Evolutionary conservation across 805 yeast genomes (phyloP), one percentile per base, ranked within the genome.

Genomic region (Myxozyma mucilagina): DNA sequence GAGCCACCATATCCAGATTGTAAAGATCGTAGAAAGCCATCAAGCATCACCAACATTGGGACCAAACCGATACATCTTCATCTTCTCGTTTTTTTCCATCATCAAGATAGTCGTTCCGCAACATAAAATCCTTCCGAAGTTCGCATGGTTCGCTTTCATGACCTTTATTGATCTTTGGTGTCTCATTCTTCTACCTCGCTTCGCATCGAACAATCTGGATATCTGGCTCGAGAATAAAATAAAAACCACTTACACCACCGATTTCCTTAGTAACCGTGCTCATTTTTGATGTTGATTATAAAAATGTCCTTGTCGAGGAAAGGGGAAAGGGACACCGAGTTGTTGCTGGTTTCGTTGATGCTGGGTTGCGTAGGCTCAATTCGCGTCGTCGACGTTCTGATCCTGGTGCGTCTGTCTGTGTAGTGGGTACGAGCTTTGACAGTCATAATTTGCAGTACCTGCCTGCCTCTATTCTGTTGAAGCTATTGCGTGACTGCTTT

Each of bases 221-320:
- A 41, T 41, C 20, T 41, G 24, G 16, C 44, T 51, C 24, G 29
- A 31, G 24, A 34, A 32, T 24, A 44, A 1, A 4, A 50, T 4
- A 50, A 35, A 16, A 32, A 45, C 10, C 34, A 50, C 60, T 68
- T 70, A 70, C 73, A 55, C 74, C 74, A 47, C 74, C 73, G 60
- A 72, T 67, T 64, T 70, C 64, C 71, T 71, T 71, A 48, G 74
- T 68, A 57, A 63, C 64, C 61, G 72, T 62, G 69, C 81, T 69
- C 74, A 63, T 70, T 68, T 24, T 65, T 55, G 42, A 16, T 38
- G 48, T 32, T 35, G 35, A 29, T 13, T 52, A 42, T 42, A 16
- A 24, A 31, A 14, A 29, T 52, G 48, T 51, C 47, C 56, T 43
- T 47, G 42, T 24, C 29, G 29, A 16, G 54, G 35, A 9, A 34